Base-by-base conservation (phyloP, 495 filamentous ascomycete genomes). In the Hypomontagnella submonticulosa region DNA sequence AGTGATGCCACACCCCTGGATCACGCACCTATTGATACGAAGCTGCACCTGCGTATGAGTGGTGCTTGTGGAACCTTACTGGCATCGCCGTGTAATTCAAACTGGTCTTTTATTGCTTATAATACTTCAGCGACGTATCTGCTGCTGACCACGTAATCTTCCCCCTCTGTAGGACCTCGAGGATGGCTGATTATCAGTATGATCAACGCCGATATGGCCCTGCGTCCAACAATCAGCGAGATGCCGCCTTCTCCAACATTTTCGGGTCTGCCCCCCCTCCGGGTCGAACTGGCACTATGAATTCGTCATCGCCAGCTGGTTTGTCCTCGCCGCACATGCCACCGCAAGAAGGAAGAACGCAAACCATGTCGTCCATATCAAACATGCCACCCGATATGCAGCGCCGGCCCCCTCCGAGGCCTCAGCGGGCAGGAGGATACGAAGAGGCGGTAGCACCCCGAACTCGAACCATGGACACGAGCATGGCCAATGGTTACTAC, bases 161-260 rank as follows among this genome's bases (percentile, higher is more conserved):
- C 41, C 41, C 16, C 33, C 41, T 50, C 15, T 53, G 49, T 63
- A 74, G 72, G 64, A 72, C 67, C 54, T 37, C 53, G 42, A 84
- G 60, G 69, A 96, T 96, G 93, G 90, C 93, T 77, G 91, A 96
- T 76, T 92, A 95, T 78, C 90, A 91, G 75, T 89, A 91, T 75
- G 88, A 80, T 82, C 90, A 78, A 53, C 81, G 79, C 67, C 81
- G 86, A 61, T 90, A 91, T 76, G 89, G 87, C 62, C 84, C 88
- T 73, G 77, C 90, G 33, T 86, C 89, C 48, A 85, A 86, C 73
- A 83, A 85, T 70, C 91, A 96, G 77, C 88, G 95, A 78, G 94
- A 99, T 84, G 92, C 91, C 70, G 95, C 93, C 33, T 99, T 96
- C 77, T 91, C 90, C 55, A 92, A 93, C 78, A 99, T 99, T 69